Evolutionary conservation across 2,329 filamentous ascomycete species (phyloP), one percentile per base, ranked within the genome.

Genomic region (Pyricularia pennisetigena): DNA sequence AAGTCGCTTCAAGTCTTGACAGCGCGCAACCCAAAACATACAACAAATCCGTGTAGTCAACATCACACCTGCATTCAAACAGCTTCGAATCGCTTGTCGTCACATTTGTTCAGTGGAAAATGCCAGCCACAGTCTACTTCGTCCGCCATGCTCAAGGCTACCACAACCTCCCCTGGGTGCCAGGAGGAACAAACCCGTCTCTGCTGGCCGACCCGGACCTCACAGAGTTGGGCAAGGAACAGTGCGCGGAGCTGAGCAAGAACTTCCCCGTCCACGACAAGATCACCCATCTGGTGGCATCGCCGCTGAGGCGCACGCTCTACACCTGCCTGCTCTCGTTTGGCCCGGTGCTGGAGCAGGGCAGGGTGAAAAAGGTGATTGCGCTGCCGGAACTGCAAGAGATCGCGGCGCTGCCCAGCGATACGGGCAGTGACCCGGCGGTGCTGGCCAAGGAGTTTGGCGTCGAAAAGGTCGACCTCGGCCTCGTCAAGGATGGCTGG

Each of bases 381-480:
- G 88, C 89, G 1, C 79, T 95, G 14, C 92, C 92, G 0, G 87
- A 91, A 70, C 80, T 92, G 4, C 94, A 97, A 78, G 94, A 97
- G 78, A 88, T 92, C 0, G 90, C 87, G 4, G 83, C 88, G 67
- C 80, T 89, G 32, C 89, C 91, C 0, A 94, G 92, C 77, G 93
- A 97, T 75, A 89, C 86, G 1, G 94, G 94, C 2, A 88, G 85
- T 49, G 78, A 84, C 2, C 78, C 82, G 3, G 78, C 78, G 0
- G 82, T 81, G 67, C 79, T 96, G 32, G 77, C 78, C 30, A 80
- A 80, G 23, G 87, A 92, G 74, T 92, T 93, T 69, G 82, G 64
- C 26, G 26, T 4, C 16, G 59, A 62, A 78, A 73, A 74, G 4
- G 88, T 93, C 0, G 91, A 97, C 77, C 76, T 91, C 61, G 77